A percentile compares a stretch with the other conserved stretches of the same genome.
Conservation (phyloP, 2,329 filamentous ascomycete species). For the Coleophoma cylindrospora region DNA sequence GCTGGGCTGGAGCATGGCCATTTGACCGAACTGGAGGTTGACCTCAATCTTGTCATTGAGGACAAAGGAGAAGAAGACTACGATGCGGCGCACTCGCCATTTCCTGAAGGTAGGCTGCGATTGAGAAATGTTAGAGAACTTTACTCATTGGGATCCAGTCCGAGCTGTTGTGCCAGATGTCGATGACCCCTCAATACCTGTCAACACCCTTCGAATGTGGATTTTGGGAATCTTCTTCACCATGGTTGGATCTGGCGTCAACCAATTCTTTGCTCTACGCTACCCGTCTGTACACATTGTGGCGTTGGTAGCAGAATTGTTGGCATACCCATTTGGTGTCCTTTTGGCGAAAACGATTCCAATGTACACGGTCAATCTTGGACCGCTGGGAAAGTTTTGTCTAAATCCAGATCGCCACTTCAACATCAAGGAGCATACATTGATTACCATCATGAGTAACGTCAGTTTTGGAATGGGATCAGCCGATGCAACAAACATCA, state of each 20-base stretch:
- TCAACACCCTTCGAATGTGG: slow-evolving; percentile 61
- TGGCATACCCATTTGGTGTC: slow-evolving; percentile 39
- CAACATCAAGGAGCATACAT: slow-evolving; percentile 62
- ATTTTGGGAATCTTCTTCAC: slow-evolving; percentile 44
- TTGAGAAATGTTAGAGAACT: too few relatives aligned
- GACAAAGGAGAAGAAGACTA: background rate
- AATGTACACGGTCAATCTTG: slow-evolving; percentile 1
- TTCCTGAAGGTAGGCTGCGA: background rate
- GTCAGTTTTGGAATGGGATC: slow-evolving; percentile 40
- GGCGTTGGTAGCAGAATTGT: slow-evolving; percentile 4
- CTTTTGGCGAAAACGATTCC: slow-evolving; percentile 40
- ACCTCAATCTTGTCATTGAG: background rate
- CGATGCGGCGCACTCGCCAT: background rate
- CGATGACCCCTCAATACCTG: slow-evolving; percentile 54
- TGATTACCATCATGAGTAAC: slow-evolving; percentile 58
- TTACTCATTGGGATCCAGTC: slow-evolving; percentile 29
- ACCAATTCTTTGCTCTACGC: slow-evolving; percentile 4
- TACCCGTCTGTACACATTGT: slow-evolving; percentile 4
- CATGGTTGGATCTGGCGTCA: slow-evolving; percentile 11
- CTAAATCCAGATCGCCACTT: slow-evolving; percentile 56
- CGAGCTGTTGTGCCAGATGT: slow-evolving; percentile 55
- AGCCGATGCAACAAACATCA: slow-evolving; percentile 25
- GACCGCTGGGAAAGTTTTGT: slow-evolving; percentile 29
- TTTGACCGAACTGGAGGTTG: background rate
- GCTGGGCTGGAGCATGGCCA: background rate